Conservation (phyloP, 352 stramenopile species). For the Phytophthora citrophthora region DNA sequence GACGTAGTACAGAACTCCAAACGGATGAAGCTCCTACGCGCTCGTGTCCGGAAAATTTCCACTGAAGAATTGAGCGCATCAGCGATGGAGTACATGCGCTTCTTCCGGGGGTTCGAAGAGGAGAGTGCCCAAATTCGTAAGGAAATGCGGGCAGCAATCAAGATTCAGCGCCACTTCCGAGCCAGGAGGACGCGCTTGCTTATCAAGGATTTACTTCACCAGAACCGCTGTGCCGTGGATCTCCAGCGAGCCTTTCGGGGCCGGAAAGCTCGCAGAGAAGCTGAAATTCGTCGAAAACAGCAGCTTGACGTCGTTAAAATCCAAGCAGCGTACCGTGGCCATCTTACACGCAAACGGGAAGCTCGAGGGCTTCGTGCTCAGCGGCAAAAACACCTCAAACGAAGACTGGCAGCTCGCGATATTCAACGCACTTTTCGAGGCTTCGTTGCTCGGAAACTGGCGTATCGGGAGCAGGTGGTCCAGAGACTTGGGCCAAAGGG, state of each 20-base stretch:
- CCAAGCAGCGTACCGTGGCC: conserved; percentile 58
- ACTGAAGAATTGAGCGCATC: conserved; percentile 46
- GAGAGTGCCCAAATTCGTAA: conserved; percentile 60
- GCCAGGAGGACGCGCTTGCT: conserved; percentile 47
- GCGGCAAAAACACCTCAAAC: conserved; percentile 28
- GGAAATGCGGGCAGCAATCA: conserved; percentile 53
- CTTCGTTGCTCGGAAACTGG: conserved; percentile 40
- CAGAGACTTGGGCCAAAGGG: conserved; percentile 49
- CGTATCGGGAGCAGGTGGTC: conserved; percentile 56
- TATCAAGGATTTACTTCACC: conserved; percentile 52
- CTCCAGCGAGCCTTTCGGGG: conserved; percentile 76
- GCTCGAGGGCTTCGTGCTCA: conserved; percentile 19
- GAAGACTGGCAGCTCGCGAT: conserved; percentile 33
- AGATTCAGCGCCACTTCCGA: conserved; percentile 74
- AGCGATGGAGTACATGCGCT: conserved; percentile 77
- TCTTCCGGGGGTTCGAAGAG: conserved; percentile 66
- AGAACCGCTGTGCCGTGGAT: conserved; percentile 65
- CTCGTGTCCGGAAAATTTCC: conserved; percentile 61
- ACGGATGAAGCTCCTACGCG: conserved; percentile 62
- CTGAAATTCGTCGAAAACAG: conserved; percentile 38
- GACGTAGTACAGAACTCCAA: conserved; percentile 79
- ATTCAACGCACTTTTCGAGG: conserved; percentile 74
- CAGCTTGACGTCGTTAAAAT: conserved; percentile 52
- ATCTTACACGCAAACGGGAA: conserved; percentile 44
- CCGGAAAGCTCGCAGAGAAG: conserved; percentile 49